Percentiles rank a stretch among this genome's conserved stretches.
Evolutionary conservation across 2,329 filamentous ascomycete genomes (phyloP).

Genomic region (Colletotrichum navitas): DNA sequence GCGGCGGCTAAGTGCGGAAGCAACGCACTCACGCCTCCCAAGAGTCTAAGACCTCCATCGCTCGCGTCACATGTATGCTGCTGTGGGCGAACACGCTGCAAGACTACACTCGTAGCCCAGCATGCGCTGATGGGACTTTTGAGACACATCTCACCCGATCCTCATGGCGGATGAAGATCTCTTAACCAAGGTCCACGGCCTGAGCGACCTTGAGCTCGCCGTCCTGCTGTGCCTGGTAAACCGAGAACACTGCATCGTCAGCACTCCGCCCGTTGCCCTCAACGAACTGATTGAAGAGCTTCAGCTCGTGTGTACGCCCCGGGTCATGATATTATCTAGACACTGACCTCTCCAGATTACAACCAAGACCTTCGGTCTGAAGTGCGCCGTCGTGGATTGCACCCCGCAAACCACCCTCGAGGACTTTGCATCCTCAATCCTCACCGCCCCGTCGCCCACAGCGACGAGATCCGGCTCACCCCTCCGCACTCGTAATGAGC

Average conservation of each 20-base stretch:
- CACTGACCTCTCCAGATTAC: conserved; percentile 64
- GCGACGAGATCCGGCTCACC: conserved; percentile 47
- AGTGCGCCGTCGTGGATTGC: conserved; percentile 79
- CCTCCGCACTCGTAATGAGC: conserved; percentile 42
- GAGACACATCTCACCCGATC: conserved; percentile 36
- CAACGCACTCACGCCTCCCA: conserved; percentile 3
- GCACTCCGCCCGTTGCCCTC: conserved; percentile 73
- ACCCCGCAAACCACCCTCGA: conserved; percentile 80
- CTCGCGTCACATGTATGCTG: conserved; percentile 19
- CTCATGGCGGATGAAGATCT: conserved; percentile 73
- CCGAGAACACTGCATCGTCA: conserved; percentile 89
- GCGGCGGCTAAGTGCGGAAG: conserved; percentile 15
- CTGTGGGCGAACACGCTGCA: conserved; percentile 22
- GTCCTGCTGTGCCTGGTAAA: conserved; percentile 83
- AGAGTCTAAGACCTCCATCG: conserved; percentile 4
- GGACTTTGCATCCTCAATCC: conserved; percentile 80
- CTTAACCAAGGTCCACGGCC: conserved; percentile 77
- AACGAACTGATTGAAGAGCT: conserved; percentile 81
- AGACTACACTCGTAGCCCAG: conserved; percentile 29
- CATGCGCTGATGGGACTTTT: conserved; percentile 36
- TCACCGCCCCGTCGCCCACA: conserved; percentile 56
- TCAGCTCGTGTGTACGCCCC: conserved; percentile 67
- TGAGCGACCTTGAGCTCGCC: conserved; percentile 91
- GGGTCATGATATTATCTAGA: background rate
- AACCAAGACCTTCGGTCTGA: conserved; percentile 78